These are phyloP conservation scores for Purpureocillium takamizusanense DNA, from an alignment of 2,329 filamentous ascomycete genomes.

Conservation along the genomic window DNA sequence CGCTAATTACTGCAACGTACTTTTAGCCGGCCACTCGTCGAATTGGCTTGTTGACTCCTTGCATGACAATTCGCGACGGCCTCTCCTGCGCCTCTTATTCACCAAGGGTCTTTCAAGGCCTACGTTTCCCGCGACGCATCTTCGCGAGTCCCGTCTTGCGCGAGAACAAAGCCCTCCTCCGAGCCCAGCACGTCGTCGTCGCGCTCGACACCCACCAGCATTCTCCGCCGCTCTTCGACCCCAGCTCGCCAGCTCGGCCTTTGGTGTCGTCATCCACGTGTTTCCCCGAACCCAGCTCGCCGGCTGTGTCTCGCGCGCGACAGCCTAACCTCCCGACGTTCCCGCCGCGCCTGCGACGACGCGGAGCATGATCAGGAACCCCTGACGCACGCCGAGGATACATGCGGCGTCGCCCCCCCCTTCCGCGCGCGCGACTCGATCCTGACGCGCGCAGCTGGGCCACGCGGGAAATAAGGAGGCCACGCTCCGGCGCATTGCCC, in stretches of 20 bases:
- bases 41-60: background rate
- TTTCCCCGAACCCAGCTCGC: background rate
- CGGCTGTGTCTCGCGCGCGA: too few species aligned
- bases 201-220: background rate
- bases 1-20: background rate
- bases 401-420: constrained; percentile 1
- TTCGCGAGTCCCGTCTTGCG: too few species aligned
- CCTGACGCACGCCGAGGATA: constrained; percentile 6
- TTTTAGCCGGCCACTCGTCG: background rate
- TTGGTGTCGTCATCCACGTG: constrained; percentile 4
- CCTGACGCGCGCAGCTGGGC: background rate
- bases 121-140: too few species aligned
- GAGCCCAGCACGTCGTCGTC: background rate
- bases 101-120: too few species aligned
- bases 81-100: too few species aligned
- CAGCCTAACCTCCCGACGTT: background rate
- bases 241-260: too few species aligned
- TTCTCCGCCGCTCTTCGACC: too few species aligned
- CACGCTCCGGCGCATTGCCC: constrained; percentile 15
- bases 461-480: too few species aligned
- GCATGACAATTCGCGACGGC: background rate
- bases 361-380: constrained; percentile 8
- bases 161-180: too few species aligned
- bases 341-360: background rate
- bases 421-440: background rate